Base-by-base conservation (phyloP, 345 rosid species). In the Aquilaria sinensis region DNA sequence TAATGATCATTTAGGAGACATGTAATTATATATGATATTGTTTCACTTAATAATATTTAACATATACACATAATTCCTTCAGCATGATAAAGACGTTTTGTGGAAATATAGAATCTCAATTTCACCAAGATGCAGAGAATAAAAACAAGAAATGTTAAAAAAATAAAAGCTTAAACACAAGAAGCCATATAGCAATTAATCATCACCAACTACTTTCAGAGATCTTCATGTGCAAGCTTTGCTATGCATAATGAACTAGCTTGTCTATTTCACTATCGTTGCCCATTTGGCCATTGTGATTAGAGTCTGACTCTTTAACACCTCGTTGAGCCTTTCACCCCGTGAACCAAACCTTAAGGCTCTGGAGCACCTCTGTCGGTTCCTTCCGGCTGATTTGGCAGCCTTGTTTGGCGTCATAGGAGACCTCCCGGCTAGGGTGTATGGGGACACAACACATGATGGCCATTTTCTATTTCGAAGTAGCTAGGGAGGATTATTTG, bases 281-380 rank as follows among this genome's bases (percentile, higher is more conserved):
- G 64, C 74, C 73, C 10, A 77, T 64, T 12, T 23, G 71, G 31
- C 75, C 78, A 37, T 66, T 55, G 8, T 55, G 60, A 16, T 73
- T 60, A n/a, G 32, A 9, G n/a, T 73, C 75, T 6, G 58, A 72
- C 41, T 51, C 70, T 64, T 77, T 77, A 64, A 73, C 67, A 2
- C 52, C 81, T 34, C 61, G 77, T 2, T 67, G 74, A 46, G 75
- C 70, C 69, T 77, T 70, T 75, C 80, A 77, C 74, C 77, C 60
- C 2, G 60, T 51, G 31, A 67, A 77, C 77, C 75, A 61, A 1
- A 57, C 15, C 12, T 64, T 47, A 48, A 70, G 50, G 62, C 75
- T 65, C 2, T 47, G 60, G n/a, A 77, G 60, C 5, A 75, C 70
- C 4, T 73, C 75, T 31, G 57, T 45, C 33, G 73, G 70, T 57